Percentiles rank a stretch among this genome's conserved stretches.
Evolutionary conservation across 2,329 filamentous ascomycete species (phyloP).

Genomic region (Orbilia brochopaga): DNA sequence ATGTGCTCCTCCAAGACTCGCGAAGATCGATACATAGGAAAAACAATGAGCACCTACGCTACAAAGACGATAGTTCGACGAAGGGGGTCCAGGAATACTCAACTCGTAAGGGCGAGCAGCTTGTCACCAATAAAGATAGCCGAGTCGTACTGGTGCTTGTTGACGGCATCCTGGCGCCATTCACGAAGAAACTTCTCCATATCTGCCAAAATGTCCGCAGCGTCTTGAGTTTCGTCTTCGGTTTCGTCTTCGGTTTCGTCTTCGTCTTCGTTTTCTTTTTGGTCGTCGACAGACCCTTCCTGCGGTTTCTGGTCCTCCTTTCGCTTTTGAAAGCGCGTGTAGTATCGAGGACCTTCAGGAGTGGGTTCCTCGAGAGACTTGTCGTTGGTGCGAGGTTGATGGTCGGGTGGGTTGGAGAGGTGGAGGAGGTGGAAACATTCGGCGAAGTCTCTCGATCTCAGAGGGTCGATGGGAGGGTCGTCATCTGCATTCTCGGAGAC

Average conservation of each 20-base stretch:
- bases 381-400: conserved; percentile 12
- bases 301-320: background rate
- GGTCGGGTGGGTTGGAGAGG: conserved; percentile 5
- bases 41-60: background rate
- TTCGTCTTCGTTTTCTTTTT: conserved; percentile 5
- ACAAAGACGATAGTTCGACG: background rate
- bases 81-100: conserved; percentile 6
- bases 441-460: conserved; percentile 6
- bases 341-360: conserved; percentile 18
- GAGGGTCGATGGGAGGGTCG: background rate
- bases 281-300: background rate
- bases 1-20: background rate
- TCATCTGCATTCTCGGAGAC: background rate
- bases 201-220: background rate
- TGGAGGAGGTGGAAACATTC: background rate
- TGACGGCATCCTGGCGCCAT: conserved; percentile 93
- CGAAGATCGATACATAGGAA: background rate
- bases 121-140: conserved; percentile 98
- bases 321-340: conserved; percentile 6
- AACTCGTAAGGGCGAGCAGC: conserved; percentile 89
- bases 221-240: conserved; percentile 6
- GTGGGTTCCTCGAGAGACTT: conserved; percentile 16
- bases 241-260: background rate
- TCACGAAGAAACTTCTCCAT: conserved; percentile 95
- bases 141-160: conserved; percentile 94